A percentile compares a stretch with the other conserved stretches of the same genome.
phyloP scores from a whole-genome alignment of 805 yeast species.

The Metschnikowia arizonensis region DNA sequence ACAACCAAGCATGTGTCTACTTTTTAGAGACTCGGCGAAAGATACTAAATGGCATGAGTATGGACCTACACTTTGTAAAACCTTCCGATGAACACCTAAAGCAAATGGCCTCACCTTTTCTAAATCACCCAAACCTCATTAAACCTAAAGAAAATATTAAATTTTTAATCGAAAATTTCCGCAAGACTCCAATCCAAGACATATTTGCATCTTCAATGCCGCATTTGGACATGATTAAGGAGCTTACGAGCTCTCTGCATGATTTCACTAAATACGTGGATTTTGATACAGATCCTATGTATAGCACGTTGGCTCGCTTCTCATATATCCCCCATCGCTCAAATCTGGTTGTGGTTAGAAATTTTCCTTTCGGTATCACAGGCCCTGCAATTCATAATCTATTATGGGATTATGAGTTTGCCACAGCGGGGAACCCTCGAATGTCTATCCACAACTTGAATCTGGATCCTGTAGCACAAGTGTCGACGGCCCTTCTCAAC shows the following conservation, averaged over 20 bases:
- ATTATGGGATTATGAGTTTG: slow-evolving; percentile 51
- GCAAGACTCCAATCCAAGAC: slow-evolving; percentile 4
- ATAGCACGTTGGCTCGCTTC: slow-evolving; percentile 15
- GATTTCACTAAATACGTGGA: slow-evolving; percentile 10
- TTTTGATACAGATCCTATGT: slow-evolving; percentile 15
- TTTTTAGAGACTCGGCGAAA: slow-evolving; percentile 47
- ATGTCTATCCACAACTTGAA: slow-evolving; percentile 22
- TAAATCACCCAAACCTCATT: slow-evolving; percentile 7
- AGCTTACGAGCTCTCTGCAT: not conserved
- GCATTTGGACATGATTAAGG: slow-evolving; percentile 5
- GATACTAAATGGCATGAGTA: slow-evolving; percentile 47
- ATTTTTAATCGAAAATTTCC: slow-evolving; percentile 6
- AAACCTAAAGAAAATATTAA: slow-evolving; percentile 7
- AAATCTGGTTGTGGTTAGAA: slow-evolving; percentile 37
- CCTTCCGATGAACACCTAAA: slow-evolving; percentile 23
- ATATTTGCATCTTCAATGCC: slow-evolving; percentile 6
- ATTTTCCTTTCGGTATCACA: slow-evolving; percentile 45
- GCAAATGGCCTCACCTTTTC: slow-evolving; percentile 29
- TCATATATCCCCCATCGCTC: slow-evolving; percentile 20
- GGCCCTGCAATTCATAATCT: slow-evolving; percentile 33
- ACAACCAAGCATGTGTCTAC: slow-evolving; percentile 49
- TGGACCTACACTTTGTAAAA: slow-evolving; percentile 44
- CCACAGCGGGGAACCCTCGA: slow-evolving; percentile 18
- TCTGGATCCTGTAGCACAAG: slow-evolving; percentile 27
- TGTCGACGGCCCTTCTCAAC: slow-evolving; percentile 31